phyloP scores from a whole-genome alignment of 2,329 filamentous ascomycete genomes.

The Aspergillus ruber region DNA sequence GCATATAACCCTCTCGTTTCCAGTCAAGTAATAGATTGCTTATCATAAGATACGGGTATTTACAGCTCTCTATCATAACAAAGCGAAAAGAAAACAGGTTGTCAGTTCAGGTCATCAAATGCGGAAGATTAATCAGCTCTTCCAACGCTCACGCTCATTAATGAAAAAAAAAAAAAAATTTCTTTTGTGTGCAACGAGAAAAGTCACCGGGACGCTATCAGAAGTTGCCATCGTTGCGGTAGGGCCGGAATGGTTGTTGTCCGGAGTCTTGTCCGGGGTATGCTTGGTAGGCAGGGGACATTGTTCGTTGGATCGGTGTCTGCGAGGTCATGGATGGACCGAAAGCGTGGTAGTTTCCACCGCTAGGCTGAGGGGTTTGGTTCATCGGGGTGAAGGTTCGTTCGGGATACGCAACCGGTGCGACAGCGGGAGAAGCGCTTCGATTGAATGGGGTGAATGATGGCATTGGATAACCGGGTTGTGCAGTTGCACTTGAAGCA shows the following conservation, averaged over 20 bases:
- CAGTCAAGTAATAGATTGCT: too few species aligned
- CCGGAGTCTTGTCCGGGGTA: constrained; percentile 14
- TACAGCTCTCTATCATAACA: constrained; percentile 4
- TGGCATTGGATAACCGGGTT: constrained; percentile 9
- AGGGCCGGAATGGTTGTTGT: not conserved
- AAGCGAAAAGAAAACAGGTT: constrained; percentile 2
- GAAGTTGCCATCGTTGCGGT: constrained; percentile 7
- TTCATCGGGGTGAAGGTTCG: not conserved
- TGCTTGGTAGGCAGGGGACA: constrained; percentile 12
- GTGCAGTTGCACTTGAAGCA: constrained; percentile 4
- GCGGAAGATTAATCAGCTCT: constrained; percentile 23
- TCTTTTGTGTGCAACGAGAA: constrained; percentile 7
- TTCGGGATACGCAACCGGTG: not conserved
- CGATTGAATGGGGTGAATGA: constrained; percentile 12
- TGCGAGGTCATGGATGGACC: constrained; percentile 10
- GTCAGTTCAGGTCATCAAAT: constrained; percentile 15
- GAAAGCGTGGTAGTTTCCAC: constrained; percentile 17
- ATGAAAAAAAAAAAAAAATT: not conserved
- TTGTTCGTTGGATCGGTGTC: constrained; percentile 5
- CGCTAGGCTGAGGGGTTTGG: constrained; percentile 3
- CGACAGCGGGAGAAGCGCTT: constrained; percentile 3
- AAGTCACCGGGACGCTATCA: constrained; percentile 13
- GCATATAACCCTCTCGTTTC: too few species aligned
- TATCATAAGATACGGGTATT: constrained; percentile 3
- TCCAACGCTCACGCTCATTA: constrained; percentile 4